Base-by-base conservation (phyloP, 768 basidiomycete genomes). In the Melanogaster broomeanus region DNA sequence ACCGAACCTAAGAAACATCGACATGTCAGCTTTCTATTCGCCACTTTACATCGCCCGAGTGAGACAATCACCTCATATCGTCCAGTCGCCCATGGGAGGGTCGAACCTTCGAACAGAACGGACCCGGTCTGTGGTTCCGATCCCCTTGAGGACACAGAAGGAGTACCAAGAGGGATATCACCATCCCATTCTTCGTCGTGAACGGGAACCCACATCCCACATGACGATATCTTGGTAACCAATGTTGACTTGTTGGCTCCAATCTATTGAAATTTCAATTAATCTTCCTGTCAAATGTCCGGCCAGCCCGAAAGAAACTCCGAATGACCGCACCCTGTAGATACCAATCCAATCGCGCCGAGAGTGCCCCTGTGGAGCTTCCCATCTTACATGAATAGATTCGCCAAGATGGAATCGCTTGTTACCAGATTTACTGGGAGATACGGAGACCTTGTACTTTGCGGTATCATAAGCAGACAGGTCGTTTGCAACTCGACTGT, bases 301-400 rank as follows among this genome's bases (percentile, higher is more conserved):
- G 24, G 21, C 18, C 34, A 41, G 18, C 19, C 24, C n/a, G 4
- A 45, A 24, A 31, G 37, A 2, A 42, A 44, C 42, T 75, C 13
- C 58, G 33, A 18, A n/a, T 18, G 16, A 18, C 2, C 35, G 35
- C 60, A 90, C 90, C 65, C 87, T 79, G 65, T 93, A 93, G 22
- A 98, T 82, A 13, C 95, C 97, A 61, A 99, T 89, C 97, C 97
- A 98, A 67, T 99, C 97, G 60, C 85, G 84, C 12, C 90, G 80
- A 12, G 94, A 95, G 64, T 98, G 96, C 48, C 83, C 80, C 31
- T 75, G 71, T 1, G 96, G 95, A 1, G 91, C 95, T 57, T 84
- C 82, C 95, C 95, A 98, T 42, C 81, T 80, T 41, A 99, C 78
- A 3, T 70, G 77, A 59, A 99, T 93, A 2, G 90, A 85, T 66